A percentile compares a stretch with the other conserved stretches of the same genome.
phyloP scores from a whole-genome alignment of 805 yeast genomes.

The Nematodospora valgi region DNA sequence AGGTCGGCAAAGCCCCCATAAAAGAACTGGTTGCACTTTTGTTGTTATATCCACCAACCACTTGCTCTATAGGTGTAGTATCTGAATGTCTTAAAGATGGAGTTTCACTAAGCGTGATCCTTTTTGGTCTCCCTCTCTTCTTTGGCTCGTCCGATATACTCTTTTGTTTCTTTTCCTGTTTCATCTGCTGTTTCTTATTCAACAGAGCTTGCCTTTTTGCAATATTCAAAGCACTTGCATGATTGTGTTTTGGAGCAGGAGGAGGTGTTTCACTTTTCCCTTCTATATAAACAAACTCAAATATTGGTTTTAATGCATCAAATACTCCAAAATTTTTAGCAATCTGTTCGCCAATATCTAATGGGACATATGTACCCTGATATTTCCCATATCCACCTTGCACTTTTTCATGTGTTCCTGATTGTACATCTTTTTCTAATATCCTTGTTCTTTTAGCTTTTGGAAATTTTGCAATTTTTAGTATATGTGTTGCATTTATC shows the following conservation, averaged over 20 bases:
- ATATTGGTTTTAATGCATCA: slow-evolving; percentile 59
- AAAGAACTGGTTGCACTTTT: slow-evolving; percentile 7
- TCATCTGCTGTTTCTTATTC: slow-evolving; percentile 10
- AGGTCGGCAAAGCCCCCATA: slow-evolving; percentile 7
- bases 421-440: slow-evolving; percentile 60
- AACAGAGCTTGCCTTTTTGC: slow-evolving; percentile 28
- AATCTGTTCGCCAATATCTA: slow-evolving; percentile 37
- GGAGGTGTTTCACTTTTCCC: slow-evolving; percentile 43
- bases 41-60: slow-evolving; percentile 21
- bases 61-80: slow-evolving; percentile 24
- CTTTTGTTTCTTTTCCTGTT: slow-evolving; percentile 5
- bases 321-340: slow-evolving; percentile 40
- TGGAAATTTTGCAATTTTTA: slow-evolving; percentile 66
- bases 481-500: slow-evolving; percentile 70
- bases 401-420: slow-evolving; percentile 65
- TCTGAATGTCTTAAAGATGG: slow-evolving; percentile 30
- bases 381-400: slow-evolving; percentile 75
- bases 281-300: slow-evolving; percentile 52
- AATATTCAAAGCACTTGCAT: slow-evolving; percentile 42
- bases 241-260: slow-evolving; percentile 46
- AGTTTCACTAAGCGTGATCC: slow-evolving; percentile 22
- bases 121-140: slow-evolving; percentile 37
- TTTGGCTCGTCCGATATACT: slow-evolving; percentile 10
- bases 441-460: slow-evolving; percentile 60
- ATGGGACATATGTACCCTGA: slow-evolving; percentile 48